phyloP scores from a whole-genome alignment of 305 asterid genomes.

The Fraxinus baroniana region DNA sequence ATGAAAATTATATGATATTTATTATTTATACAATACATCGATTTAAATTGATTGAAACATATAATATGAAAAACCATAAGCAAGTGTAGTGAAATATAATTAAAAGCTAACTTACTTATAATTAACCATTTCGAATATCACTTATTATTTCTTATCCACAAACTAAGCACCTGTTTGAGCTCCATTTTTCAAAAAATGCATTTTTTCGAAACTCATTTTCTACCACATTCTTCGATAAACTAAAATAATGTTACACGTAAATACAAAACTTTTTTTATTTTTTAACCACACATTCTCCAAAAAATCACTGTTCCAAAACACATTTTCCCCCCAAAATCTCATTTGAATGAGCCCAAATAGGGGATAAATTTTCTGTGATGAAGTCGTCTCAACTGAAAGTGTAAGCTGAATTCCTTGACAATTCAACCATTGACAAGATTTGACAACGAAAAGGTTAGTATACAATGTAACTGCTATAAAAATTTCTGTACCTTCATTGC shows the following conservation, averaged over 20 bases:
- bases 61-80: background rate
- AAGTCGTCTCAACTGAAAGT: background rate
- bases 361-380: background rate
- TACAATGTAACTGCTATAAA: background rate
- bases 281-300: no score
- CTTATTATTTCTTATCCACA: conserved; percentile 15
- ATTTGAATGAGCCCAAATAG: no score
- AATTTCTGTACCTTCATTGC: conserved; percentile 68
- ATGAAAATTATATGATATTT: conserved; percentile 12
- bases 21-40: background rate
- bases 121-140: background rate
- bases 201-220: no score
- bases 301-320: no score
- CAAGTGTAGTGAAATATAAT: background rate
- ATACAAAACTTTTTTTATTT: no score
- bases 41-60: conserved; percentile 15
- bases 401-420: background rate
- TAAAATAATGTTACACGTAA: no score
- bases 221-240: no score
- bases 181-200: no score
- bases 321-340: no score
- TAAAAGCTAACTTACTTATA: background rate
- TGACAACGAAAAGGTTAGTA: background rate
- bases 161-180: background rate
- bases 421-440: conserved; percentile 7